A percentile compares a stretch with the other conserved stretches of the same genome.
These are phyloP conservation scores for Apiospora arundinis DNA, from an alignment of 2,329 filamentous ascomycete genomes.

Conservation along the genomic window DNA sequence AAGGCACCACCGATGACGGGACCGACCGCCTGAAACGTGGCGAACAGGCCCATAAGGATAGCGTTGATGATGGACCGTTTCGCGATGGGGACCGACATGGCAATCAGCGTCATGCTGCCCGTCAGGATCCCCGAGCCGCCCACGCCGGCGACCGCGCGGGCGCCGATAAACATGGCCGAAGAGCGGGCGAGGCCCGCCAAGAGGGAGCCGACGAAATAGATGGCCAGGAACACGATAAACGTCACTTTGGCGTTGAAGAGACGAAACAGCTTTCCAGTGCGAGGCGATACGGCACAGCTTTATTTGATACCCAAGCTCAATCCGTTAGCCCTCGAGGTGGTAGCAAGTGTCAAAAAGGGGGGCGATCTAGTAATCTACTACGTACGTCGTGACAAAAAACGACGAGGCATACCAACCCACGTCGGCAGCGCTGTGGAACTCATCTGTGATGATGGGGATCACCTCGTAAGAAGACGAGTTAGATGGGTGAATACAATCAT, in stretches of 20 bases:
- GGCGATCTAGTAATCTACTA: conserved; percentile 31
- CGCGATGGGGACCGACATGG: conserved; percentile 3
- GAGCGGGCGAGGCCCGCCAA: conserved; percentile 43
- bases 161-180: conserved; percentile 42
- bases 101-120: conserved; percentile 21
- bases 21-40: background rate
- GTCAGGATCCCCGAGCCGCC: conserved; percentile 41
- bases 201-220: conserved; percentile 46
- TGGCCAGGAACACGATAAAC: conserved; percentile 39
- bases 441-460: conserved; percentile 40
- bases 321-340: conserved; percentile 30
- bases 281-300: conserved; percentile 29
- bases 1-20: conserved; percentile 15
- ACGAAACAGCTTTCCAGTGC: conserved; percentile 40
- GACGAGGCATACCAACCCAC: conserved; percentile 51
- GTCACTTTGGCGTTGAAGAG: conserved; percentile 41
- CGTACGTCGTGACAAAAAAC: conserved; percentile 39
- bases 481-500: background rate
- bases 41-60: background rate
- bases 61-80: conserved; percentile 11
- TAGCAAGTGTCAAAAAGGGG: conserved; percentile 35
- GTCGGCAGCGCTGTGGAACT: conserved; percentile 42
- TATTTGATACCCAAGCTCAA: background rate
- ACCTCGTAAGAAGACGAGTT: background rate
- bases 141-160: conserved; percentile 43